Evolutionary conservation across 441 rosid genomes (phyloP), one percentile per base, ranked within the genome.

Genomic region (California macrophylla): DNA sequence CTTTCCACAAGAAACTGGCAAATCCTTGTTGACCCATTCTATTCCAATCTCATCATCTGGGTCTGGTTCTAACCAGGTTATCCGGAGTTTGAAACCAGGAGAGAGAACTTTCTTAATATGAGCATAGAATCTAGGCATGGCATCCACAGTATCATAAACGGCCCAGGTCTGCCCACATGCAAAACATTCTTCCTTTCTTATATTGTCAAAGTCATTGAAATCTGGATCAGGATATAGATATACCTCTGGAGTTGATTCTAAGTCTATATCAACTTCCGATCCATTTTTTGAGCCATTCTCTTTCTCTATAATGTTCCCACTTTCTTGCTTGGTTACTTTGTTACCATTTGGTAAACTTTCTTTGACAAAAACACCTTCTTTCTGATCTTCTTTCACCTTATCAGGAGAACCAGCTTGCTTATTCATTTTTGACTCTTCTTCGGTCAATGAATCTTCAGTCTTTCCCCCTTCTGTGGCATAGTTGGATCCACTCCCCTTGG

Each of bases 101-200:
- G 77, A 38, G 72, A 68, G 36, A 52, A 83, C 79, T 70, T 76
- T 84, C 76, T 70, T 83, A 69, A 89, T 81, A 54, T 64, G 85
- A 74, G 85, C 95, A 73, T 89, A 89, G 74, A 79, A 84, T 72
- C 95, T 81, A 66, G 95, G 95, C 92, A 87, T 85, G 24, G 79
- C 85, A 75, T 85, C 95, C 61, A 66, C 7, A 20, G 74, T 64
- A 69, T 87, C 92, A 69, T 83, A 87, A 60, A 64, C 38, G 64
- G 95, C 90, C 95, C 92, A 87, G 28, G 72, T 75, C 79, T 87
- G 89, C 42, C 86, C 89, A 4, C 20, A 78, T 6, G 71, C 58
- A 70, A 87, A 87, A 69, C 85, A 77, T 16, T 50, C 78, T 64
- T 76, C 81, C 63, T 66, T 52, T 77, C 84, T 74, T 52, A 61